Conservation (phyloP, 345 rosid genomes). For the Acer saccharum region DNA sequence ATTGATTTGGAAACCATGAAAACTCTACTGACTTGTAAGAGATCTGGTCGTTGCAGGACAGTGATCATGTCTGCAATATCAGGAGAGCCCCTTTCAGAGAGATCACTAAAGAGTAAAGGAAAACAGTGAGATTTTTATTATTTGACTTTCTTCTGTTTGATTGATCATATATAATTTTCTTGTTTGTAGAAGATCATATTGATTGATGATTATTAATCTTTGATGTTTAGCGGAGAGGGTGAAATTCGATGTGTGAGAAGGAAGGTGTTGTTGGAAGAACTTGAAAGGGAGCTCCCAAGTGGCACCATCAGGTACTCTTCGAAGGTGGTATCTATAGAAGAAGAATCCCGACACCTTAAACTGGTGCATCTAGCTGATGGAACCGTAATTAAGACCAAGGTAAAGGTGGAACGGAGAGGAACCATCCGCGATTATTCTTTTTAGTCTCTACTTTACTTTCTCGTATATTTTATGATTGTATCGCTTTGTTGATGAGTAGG, state of each 20-base stretch:
- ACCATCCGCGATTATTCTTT: neutral
- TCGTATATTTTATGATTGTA: neutral
- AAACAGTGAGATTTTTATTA: neutral
- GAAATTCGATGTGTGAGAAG: conserved; percentile 64
- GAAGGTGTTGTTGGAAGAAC: conserved; percentile 52
- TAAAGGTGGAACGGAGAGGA: conserved; percentile 13
- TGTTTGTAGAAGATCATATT: neutral
- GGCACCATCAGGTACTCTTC: conserved; percentile 67
- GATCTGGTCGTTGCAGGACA: conserved; percentile 29
- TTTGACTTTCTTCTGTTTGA: neutral
- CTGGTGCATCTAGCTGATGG: conserved; percentile 54
- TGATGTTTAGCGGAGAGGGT: conserved; percentile 33
- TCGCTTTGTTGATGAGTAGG: conserved; percentile 27
- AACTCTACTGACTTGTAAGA: neutral
- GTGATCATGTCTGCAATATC: conserved; percentile 24
- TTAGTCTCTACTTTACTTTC: neutral
- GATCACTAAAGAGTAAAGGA: neutral
- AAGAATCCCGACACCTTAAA: conserved; percentile 53
- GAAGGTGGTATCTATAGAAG: conserved; percentile 63
- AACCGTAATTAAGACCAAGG: conserved; percentile 60
- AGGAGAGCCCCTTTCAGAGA: conserved; percentile 26
- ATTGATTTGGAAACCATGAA: neutral
- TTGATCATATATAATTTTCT: no score
- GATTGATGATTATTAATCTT: neutral
- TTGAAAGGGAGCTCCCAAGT: conserved; percentile 54